A percentile compares a stretch with the other conserved stretches of the same genome.
Evolutionary conservation across 2,329 filamentous ascomycete genomes (phyloP).

Genomic region (Colletotrichum orchidophilum): DNA sequence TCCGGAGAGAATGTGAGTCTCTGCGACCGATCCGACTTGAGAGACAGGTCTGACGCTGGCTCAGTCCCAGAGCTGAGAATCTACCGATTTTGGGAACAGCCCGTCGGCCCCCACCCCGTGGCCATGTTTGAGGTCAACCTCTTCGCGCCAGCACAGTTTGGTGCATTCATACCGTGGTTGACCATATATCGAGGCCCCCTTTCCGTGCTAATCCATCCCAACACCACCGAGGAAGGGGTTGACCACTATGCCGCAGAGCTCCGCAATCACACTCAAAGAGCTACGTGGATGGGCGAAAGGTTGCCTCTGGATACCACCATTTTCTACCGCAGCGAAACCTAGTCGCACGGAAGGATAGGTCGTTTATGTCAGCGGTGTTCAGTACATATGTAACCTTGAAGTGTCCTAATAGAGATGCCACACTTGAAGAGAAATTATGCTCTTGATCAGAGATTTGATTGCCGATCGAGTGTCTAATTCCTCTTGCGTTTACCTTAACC

Average conservation of each 20-base stretch:
- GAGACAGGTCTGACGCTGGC: background rate
- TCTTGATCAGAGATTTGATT: no score
- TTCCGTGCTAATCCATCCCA: constrained; percentile 84
- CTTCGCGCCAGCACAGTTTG: constrained; percentile 87
- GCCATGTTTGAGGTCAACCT: constrained; percentile 95
- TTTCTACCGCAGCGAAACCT: constrained; percentile 2
- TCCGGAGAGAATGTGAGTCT: constrained; percentile 78
- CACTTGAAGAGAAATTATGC: no score
- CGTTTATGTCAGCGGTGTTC: no score
- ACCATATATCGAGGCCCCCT: constrained; percentile 83
- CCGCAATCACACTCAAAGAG: constrained; percentile 72
- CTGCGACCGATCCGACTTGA: background rate
- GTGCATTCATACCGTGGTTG: constrained; percentile 88
- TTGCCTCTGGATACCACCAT: constrained; percentile 63
- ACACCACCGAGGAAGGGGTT: constrained; percentile 65
- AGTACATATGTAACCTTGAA: no score
- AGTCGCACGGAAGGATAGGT: background rate
- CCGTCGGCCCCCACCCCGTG: constrained; percentile 82
- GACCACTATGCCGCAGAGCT: constrained; percentile 45
- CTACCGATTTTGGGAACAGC: constrained; percentile 79
- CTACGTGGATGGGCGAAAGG: constrained; percentile 79
- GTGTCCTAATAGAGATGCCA: no score
- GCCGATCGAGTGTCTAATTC: no score
- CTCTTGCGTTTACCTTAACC: no score
- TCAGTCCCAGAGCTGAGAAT: constrained; percentile 85